phyloP scores from a whole-genome alignment of 495 filamentous ascomycete species.

The Jackrogersella multiformis region DNA sequence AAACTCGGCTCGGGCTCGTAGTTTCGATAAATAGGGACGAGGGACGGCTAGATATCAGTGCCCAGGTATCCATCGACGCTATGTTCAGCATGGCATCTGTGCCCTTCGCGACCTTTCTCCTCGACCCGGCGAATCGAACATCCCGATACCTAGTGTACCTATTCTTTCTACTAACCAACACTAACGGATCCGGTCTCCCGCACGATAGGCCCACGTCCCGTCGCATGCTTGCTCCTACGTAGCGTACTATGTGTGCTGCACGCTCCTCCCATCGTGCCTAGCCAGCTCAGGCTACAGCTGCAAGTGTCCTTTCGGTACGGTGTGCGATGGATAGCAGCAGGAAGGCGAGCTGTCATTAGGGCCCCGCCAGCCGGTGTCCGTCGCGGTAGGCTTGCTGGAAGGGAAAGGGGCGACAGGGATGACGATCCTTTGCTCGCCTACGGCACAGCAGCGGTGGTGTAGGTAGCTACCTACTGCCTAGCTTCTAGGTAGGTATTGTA shows the following conservation, averaged over 20 bases:
- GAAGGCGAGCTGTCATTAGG: background rate
- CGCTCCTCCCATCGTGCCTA: background rate
- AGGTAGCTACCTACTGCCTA: constrained; percentile 5
- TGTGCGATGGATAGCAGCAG: background rate
- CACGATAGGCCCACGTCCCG: background rate
- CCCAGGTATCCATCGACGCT: background rate
- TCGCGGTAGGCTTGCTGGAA: constrained; percentile 18
- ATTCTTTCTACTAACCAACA: no score
- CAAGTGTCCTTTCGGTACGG: no score
- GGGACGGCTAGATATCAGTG: background rate
- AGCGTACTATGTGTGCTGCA: background rate
- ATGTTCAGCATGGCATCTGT: constrained; percentile 4
- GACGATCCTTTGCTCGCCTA: constrained; percentile 35
- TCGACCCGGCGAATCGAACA: background rate
- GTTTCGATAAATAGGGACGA: background rate
- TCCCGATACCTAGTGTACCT: no score
- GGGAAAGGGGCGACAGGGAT: constrained; percentile 29
- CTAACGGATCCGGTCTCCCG: background rate
- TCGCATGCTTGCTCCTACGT: background rate
- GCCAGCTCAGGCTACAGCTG: background rate
- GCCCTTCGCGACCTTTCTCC: background rate
- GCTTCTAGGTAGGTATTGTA: no score
- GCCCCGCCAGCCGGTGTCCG: constrained; percentile 25
- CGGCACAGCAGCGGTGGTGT: constrained; percentile 20
- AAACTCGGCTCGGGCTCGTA: background rate